phyloP scores from a whole-genome alignment of 2,329 filamentous ascomycete genomes.

The Cladorrhinum sp. region DNA sequence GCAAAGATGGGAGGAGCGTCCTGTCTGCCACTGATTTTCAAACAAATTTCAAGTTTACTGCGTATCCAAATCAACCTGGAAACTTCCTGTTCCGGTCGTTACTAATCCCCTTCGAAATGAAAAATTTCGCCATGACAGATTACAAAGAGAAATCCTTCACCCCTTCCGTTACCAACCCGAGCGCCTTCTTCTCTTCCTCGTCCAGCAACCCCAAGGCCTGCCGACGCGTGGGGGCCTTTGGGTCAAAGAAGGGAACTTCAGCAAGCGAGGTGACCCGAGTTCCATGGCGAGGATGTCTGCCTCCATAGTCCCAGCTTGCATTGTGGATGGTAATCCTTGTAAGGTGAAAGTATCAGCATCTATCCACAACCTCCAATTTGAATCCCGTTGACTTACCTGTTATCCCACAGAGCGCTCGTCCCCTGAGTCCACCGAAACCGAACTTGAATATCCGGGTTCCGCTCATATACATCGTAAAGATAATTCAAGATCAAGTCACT shows the following conservation, averaged over 20 bases:
- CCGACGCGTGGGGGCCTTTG: conserved; percentile 61
- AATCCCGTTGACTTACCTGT: conserved; percentile 44
- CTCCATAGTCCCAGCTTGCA: conserved; percentile 70
- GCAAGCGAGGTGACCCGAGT: conserved; percentile 68
- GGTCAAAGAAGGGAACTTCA: conserved; percentile 67
- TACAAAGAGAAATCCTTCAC: background rate
- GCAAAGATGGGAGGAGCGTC: too few species aligned
- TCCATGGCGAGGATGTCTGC: conserved; percentile 64
- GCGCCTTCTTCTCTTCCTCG: conserved; percentile 44
- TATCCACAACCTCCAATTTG: background rate
- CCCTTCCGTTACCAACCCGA: background rate
- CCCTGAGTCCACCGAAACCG: conserved; percentile 67
- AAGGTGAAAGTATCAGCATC: background rate
- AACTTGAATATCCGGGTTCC: conserved; percentile 68
- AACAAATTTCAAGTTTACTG: background rate
- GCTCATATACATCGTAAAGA: conserved; percentile 65
- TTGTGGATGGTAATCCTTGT: conserved; percentile 70
- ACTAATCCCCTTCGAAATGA: too few species aligned
- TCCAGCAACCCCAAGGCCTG: conserved; percentile 64
- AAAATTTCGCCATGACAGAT: background rate
- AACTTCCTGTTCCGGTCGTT: too few species aligned
- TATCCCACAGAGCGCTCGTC: conserved; percentile 70
- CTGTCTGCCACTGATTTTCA: too few species aligned
- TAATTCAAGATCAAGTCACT: conserved; percentile 66
- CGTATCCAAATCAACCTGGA: too few species aligned